A percentile compares a stretch with the other conserved stretches of the same genome.
Conservation (phyloP, 768 basidiomycete genomes). For the Pseudohyphozyma bogoriensis region DNA sequence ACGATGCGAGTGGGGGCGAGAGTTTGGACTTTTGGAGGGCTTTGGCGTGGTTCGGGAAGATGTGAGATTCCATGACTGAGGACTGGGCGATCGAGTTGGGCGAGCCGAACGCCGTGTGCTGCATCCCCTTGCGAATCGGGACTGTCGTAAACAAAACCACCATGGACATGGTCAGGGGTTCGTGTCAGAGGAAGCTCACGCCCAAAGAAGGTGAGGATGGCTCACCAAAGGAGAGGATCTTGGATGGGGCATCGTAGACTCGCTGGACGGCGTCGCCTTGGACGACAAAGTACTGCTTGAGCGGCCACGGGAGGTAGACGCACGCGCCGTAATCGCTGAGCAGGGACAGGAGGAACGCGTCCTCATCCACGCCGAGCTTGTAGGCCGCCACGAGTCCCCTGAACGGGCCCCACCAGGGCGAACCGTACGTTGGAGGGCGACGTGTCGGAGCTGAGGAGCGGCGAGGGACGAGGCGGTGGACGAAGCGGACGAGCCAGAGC, state of each 20-base stretch:
- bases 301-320: slow-evolving; percentile 26
- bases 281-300: slow-evolving; percentile 19
- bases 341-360: slow-evolving; percentile 9
- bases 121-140: slow-evolving; percentile 20
- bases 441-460: neutral
- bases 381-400: slow-evolving; percentile 15
- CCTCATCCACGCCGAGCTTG: slow-evolving; percentile 23
- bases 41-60: slow-evolving; percentile 20
- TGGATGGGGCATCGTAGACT: slow-evolving; percentile 9
- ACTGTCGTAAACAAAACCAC: neutral
- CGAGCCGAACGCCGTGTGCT: slow-evolving; percentile 14
- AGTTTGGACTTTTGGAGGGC: too few species aligned
- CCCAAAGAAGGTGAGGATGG: slow-evolving; percentile 1
- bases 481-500: neutral
- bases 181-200: too few species aligned
- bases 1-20: too few species aligned
- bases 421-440: neutral
- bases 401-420: slow-evolving; percentile 4
- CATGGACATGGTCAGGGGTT: neutral
- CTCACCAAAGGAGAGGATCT: slow-evolving; percentile 18
- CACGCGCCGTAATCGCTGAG: neutral
- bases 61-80: slow-evolving; percentile 1
- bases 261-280: slow-evolving; percentile 1
- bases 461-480: neutral
- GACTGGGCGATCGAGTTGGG: too few species aligned